Evolutionary conservation across 768 basidiomycete species (phyloP).

Genomic region (Lepiota subincarnata): DNA sequence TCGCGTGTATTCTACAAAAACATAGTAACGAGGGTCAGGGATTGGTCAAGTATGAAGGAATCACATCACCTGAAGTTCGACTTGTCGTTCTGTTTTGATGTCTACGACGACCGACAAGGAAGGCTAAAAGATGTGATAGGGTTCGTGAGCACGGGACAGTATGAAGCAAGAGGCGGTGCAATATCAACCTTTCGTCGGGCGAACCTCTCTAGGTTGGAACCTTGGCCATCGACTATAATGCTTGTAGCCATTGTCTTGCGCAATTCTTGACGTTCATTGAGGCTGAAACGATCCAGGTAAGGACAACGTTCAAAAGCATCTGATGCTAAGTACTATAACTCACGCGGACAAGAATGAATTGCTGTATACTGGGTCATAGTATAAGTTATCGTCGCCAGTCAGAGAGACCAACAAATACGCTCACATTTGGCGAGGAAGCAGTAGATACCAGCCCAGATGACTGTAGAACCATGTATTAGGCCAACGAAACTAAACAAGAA

Average conservation of each 20-base stretch:
- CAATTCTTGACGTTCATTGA: slow-evolving; percentile 20
- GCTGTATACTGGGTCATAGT: slow-evolving; percentile 19
- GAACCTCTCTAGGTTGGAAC: neutral
- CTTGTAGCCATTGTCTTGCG: slow-evolving; percentile 11
- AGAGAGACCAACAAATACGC: neutral
- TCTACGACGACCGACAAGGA: slow-evolving; percentile 2
- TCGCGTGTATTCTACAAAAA: neutral
- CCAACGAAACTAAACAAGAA: neutral
- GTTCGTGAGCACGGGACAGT: neutral
- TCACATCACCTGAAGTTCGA: neutral
- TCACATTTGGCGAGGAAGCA: slow-evolving; percentile 27
- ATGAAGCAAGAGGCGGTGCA: too few relatives aligned
- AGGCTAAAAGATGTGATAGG: neutral
- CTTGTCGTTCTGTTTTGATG: slow-evolving; percentile 1
- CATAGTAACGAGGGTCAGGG: neutral
- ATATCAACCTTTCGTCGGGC: neutral
- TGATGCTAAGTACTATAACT: neutral
- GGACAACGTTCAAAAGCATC: neutral
- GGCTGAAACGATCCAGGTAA: slow-evolving; percentile 9
- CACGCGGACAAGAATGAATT: slow-evolving; percentile 24
- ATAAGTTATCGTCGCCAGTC: neutral
- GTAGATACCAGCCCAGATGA: slow-evolving; percentile 28
- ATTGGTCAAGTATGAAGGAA: neutral
- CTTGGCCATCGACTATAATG: neutral
- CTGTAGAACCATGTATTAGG: slow-evolving; percentile 11